Base-by-base conservation (phyloP, 345 rosid species). In the Lumnitzera littorea region DNA sequence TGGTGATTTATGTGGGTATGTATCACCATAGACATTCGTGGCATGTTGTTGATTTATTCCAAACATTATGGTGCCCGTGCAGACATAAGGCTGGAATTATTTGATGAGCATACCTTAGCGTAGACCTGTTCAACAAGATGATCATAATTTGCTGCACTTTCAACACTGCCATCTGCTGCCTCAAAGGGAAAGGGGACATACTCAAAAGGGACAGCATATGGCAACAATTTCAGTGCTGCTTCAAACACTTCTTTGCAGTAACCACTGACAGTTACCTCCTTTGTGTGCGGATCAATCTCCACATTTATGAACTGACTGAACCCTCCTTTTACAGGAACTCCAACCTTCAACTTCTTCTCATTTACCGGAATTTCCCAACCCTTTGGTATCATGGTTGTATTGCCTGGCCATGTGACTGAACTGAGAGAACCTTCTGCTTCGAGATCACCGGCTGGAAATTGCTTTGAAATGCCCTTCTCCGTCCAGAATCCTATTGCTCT, bases 401-500 rank as follows among this genome's bases (percentile, higher is more conserved):
- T 58, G 43, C 72, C 71, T 0, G 80, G 71, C 76, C 69, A 73
- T 5, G 69, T 17, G n/a, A 58, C 41, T n/a, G 41, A 13, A 11
- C 51, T 63, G 7, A 74, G 46, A 48, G 15, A 24, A 20, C 47
- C 27, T 48, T 24, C 43, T 36, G 43, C 43, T 36, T 36, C 43
- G 7, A 36, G 43, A 36, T 9, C 43, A 36, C 7, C 7, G 9
- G 10, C 43, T 36, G 43, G 43, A 36, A 36, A 36, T 36, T 36
- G 43, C 43, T 36, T 36, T 36, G 43, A 36, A 36, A 36, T 36
- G 43, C 43, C 43, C 10, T 36, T 50, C 16, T 53, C 41, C 6
- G 74, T 68, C 95, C 85, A 87, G 12, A 43, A 67, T 50, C 81
- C 88, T 12, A 87, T 57, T 3, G 62, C 20, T 57, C 51, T 72